Evolutionary conservation across 1,284 basidiomycete genomes (phyloP), one percentile per base, ranked within the genome.

Genomic region (Fereydounia khargensis): DNA sequence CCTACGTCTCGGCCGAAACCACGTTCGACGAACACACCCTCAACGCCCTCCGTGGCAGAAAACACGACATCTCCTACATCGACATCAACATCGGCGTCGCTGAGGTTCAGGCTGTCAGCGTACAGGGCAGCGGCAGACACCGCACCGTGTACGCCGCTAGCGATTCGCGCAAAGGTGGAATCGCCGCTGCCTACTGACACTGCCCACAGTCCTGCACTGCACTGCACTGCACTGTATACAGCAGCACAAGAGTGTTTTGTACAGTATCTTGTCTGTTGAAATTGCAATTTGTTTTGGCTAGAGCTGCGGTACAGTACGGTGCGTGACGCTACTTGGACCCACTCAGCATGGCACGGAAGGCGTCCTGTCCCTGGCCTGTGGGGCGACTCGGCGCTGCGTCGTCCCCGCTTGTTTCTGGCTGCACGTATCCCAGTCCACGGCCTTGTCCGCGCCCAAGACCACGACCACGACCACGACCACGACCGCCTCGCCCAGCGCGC

Each of bases 131-230:
- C 3, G 57, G 51, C 5, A 42, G 40, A 24, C 20, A 23, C 21
- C 21, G 20, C 10, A 36, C 21, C 27, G 53, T 70, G 14, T 48
- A 21, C 18, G 69, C 58, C 13, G 65, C 65, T 3, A 68, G 65
- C 34, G 69, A 72, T 40, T 60, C 54, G 11, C 41, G 69, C n/a
- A 72, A 72, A 24, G 59, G 58, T 5, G 69, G 69, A 10, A 41
- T 68, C 3, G 69, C 69, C 1, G 43, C 47, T 0, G 69, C 67
- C 32, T 61, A 68, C 27, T 72, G 39, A 35, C 33, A 17, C 33
- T 35, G 14, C 33, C 27, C n/a, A 30, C 27, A n/a, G n/a, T n/a
- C 27, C 27, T 30, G n/a, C 11, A 30, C 27, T n/a, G 11, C n/a
- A 30, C 27, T 10, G 11, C 33, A 35, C 33, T 35, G n/a, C n/a